Evolutionary conservation across 345 rosid genomes (phyloP).

Genomic region (Syzygium aromaticum): DNA sequence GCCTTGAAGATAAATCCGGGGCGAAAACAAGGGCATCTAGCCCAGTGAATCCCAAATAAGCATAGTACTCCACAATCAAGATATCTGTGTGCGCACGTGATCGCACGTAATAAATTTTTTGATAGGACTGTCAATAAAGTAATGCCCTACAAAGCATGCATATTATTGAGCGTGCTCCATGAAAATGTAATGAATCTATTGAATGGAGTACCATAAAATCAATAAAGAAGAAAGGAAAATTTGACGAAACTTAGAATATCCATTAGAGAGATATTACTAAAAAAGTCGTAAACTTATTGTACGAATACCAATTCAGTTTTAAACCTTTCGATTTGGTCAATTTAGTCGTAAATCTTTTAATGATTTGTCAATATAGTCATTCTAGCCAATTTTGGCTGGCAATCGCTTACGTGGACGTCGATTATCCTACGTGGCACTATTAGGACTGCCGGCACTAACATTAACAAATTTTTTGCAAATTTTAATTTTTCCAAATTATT

Average conservation of each 20-base stretch:
- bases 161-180: not conserved
- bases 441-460: accelerated
- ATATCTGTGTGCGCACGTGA: not conserved
- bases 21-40: not conserved
- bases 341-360: not conserved
- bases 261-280: not conserved
- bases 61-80: not conserved
- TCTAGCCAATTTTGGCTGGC: accelerated
- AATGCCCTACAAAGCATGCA: not conserved
- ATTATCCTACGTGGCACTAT: accelerated
- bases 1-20: not conserved
- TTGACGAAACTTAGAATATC: not conserved
- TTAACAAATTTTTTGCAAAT: not conserved
- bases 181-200: not conserved
- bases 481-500: not conserved
- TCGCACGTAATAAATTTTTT: not conserved
- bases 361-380: not conserved
- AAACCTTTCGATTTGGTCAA: not conserved
- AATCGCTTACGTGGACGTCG: accelerated
- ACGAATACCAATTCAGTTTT: not conserved
- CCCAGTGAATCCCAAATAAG: not conserved
- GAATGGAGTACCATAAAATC: not conserved
- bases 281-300: not conserved
- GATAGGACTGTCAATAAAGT: not conserved
- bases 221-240: not conserved